A percentile compares a stretch with the other conserved stretches of the same genome.
Conservation (phyloP, 768 basidiomycete species). For the Trametes sanguinea region DNA sequence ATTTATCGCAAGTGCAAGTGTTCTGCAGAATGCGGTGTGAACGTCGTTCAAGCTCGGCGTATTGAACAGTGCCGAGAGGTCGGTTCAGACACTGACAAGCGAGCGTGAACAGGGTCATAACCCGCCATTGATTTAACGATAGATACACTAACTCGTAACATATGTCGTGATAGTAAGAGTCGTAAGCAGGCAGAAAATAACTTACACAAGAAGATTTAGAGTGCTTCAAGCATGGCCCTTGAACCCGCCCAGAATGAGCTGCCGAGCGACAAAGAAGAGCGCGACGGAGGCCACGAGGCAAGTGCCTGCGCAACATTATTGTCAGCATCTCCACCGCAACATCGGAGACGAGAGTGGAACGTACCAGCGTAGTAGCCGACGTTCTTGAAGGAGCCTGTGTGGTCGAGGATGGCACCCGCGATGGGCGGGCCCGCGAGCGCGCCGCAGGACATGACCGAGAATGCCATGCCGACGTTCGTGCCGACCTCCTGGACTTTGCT, state of each 20-base stretch:
- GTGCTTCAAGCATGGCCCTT: neutral
- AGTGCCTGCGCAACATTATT: neutral
- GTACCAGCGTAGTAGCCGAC: slow-evolving; percentile 59
- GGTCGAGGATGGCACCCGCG: slow-evolving; percentile 63
- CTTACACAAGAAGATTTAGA: neutral
- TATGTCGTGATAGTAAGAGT: too few relatives aligned
- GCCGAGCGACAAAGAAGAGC: neutral
- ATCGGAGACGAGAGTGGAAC: neutral
- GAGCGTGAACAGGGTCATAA: too few relatives aligned
- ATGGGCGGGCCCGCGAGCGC: slow-evolving; percentile 73
- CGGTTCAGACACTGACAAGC: too few relatives aligned
- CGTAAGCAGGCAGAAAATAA: too few relatives aligned
- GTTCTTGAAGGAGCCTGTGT: slow-evolving; percentile 52
- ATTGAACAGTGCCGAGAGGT: too few relatives aligned
- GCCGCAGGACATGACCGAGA: slow-evolving; percentile 60
- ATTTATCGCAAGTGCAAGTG: too few relatives aligned
- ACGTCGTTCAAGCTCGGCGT: too few relatives aligned
- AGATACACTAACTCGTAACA: too few relatives aligned
- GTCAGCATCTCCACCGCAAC: neutral
- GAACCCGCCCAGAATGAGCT: neutral
- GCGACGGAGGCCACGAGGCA: neutral
- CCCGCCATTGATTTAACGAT: too few relatives aligned
- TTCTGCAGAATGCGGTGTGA: too few relatives aligned
- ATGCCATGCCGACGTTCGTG: slow-evolving; percentile 61
- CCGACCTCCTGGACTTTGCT: slow-evolving; percentile 64